Base-by-base conservation (phyloP, 352 stramenopile species). In the Detonula confervacea region DNA sequence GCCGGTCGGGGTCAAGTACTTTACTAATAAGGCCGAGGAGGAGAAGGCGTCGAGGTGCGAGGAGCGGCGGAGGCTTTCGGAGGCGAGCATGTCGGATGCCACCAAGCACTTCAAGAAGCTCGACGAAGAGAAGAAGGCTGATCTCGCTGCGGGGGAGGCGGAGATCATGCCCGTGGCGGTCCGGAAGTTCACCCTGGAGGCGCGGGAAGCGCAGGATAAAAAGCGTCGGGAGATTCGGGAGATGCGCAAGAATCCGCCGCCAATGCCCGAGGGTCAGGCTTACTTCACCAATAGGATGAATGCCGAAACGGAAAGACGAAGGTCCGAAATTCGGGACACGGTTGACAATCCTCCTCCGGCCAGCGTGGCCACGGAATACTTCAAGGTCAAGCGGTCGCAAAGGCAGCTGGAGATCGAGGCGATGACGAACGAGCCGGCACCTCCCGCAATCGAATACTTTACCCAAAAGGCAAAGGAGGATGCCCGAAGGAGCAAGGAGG, bases 1-100 rank as follows among this genome's bases (percentile, higher is more conserved):
- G n/a, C n/a, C n/a, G n/a, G n/a, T n/a, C n/a, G n/a, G n/a, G n/a
- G n/a, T n/a, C n/a, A n/a, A n/a, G n/a, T 61, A 61, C 52, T 61
- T 61, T 30, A 30, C 33, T 3, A 61, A 61, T 1, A 24, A 52
- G 4, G 49, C 29, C 20, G 55, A 68, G 49, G 35, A 68, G 14
- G 37, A 60, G 65, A 30, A 8, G 27, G 52, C 25, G 16, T 25
- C 42, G 51, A 65, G 66, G 65, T 49, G 51, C 7, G 12, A 1
- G 20, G 52, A 63, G 16, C 1, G 25, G 3, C 20, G 30, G 22
- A 3, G 4, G 0, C 11, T 63, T 9, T 20, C 39, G 20, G 63
- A 72, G 18, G 55, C 29, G 14, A 60, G 14, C 11, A 74, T 74
- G 65, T 51, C 65, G 22, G 2, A 37, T 30, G 65, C 25, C 3